These are phyloP conservation scores for Pichia sp. DNA, from an alignment of 1,139 yeast species.

Conservation along the genomic window DNA sequence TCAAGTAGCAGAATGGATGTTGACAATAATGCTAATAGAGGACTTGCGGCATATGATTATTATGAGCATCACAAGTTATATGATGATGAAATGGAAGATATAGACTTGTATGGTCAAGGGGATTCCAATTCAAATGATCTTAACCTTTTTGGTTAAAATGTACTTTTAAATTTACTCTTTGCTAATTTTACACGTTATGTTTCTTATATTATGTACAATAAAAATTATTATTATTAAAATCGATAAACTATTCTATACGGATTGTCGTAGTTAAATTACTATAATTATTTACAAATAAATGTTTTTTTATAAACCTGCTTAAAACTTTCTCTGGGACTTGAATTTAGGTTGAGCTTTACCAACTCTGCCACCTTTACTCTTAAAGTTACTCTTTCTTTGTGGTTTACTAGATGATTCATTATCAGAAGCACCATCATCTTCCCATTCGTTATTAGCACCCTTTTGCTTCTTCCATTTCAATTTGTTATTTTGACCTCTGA, in stretches of 20 bases:
- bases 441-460: slow-evolving; percentile 52
- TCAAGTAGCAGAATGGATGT: background rate
- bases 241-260: background rate
- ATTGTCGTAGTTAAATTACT: no score
- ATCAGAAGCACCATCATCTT: slow-evolving; percentile 39
- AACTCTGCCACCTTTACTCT: slow-evolving; percentile 23
- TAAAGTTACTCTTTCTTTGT: slow-evolving; percentile 8
- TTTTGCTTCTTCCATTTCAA: slow-evolving; percentile 73
- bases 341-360: slow-evolving; percentile 44
- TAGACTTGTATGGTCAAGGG: slow-evolving; percentile 21
- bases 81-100: slow-evolving; percentile 18
- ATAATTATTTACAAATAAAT: no score
- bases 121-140: slow-evolving; percentile 17
- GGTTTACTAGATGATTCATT: slow-evolving; percentile 14
- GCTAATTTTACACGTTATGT: background rate
- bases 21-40: slow-evolving; percentile 6
- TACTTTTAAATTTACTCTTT: background rate
- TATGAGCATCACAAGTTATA: slow-evolving; percentile 25
- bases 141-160: slow-evolving; percentile 20
- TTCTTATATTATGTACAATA: no score
- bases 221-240: background rate
- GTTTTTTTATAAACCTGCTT: background rate
- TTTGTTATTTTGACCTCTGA: slow-evolving; percentile 88
- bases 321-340: slow-evolving; percentile 60
- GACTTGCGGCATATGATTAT: slow-evolving; percentile 25